Percentiles rank a stretch among this genome's conserved stretches.
Evolutionary conservation across 805 yeast species (phyloP).

Genomic region (Grigorovia humatica): DNA sequence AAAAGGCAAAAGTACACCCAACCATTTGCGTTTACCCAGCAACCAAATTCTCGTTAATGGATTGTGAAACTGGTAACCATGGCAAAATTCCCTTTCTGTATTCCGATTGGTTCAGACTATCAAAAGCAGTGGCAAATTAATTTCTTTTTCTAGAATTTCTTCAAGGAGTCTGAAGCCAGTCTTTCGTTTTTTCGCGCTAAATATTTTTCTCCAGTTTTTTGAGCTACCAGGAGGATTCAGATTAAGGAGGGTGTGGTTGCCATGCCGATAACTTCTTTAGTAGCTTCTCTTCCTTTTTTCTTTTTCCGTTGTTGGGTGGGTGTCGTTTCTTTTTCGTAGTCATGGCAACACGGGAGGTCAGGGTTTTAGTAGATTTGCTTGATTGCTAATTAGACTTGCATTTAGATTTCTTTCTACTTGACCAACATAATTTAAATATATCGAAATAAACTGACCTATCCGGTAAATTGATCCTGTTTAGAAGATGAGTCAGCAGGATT

Average conservation of each 20-base stretch:
- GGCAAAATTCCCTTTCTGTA: not conserved
- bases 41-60: not conserved
- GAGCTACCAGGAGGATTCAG: not conserved
- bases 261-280: not conserved
- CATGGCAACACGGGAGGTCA: not conserved
- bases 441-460: no score
- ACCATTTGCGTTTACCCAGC: not conserved
- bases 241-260: not conserved
- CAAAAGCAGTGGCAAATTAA: no score
- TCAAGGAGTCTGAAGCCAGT: no score
- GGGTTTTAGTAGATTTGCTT: not conserved
- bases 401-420: no score
- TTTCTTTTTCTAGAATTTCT: no score
- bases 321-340: not conserved
- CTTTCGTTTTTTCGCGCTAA: not conserved
- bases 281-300: not conserved
- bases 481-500: not conserved
- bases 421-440: no score
- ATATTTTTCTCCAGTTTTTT: not conserved
- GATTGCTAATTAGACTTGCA: no score
- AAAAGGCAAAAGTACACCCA: not conserved
- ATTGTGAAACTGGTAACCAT: not conserved
- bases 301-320: not conserved
- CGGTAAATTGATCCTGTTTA: not conserved
- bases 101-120: not conserved